Conservation (phyloP, 2,329 filamentous ascomycete genomes). For the Arthrobotrys conoides region DNA sequence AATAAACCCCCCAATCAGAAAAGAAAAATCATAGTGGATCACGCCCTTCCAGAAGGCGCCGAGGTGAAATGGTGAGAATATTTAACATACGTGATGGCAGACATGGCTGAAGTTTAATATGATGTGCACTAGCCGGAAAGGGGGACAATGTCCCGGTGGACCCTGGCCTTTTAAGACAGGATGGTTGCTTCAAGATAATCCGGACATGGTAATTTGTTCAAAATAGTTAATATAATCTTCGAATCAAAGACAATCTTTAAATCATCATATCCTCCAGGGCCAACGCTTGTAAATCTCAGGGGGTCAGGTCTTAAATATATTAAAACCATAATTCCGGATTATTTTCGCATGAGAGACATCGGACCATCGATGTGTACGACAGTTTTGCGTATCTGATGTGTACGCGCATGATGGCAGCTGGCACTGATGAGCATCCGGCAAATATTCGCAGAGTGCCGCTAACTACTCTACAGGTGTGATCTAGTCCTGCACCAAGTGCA, state of each 20-base stretch:
- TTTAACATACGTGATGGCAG: slow-evolving; percentile 4
- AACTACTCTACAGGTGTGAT: slow-evolving; percentile 5
- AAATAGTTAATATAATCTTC: slow-evolving; percentile 21
- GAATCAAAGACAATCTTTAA: not conserved
- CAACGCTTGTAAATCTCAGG: not conserved
- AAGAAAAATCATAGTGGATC: slow-evolving; percentile 8
- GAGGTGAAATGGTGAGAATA: slow-evolving; percentile 11
- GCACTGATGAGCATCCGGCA: slow-evolving; percentile 4
- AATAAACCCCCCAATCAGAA: slow-evolving; percentile 36
- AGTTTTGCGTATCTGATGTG: not conserved
- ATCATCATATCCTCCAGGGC: not conserved
- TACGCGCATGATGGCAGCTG: not conserved
- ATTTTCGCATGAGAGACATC: no score
- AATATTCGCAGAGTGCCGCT: not conserved
- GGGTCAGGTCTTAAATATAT: slow-evolving; percentile 10
- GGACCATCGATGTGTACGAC: not conserved
- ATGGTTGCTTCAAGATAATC: slow-evolving; percentile 40
- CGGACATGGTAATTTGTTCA: slow-evolving; percentile 28
- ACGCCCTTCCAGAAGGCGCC: slow-evolving; percentile 42
- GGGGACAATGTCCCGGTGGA: slow-evolving; percentile 46
- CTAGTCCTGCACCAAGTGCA: slow-evolving; percentile 6
- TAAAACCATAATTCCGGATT: not conserved
- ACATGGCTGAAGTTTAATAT: slow-evolving; percentile 24
- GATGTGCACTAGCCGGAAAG: slow-evolving; percentile 53
- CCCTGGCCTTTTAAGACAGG: slow-evolving; percentile 29